Evolutionary conservation across 495 filamentous ascomycete species (phyloP), one percentile per base, ranked within the genome.

Genomic region (Talaromyces wortmannii): DNA sequence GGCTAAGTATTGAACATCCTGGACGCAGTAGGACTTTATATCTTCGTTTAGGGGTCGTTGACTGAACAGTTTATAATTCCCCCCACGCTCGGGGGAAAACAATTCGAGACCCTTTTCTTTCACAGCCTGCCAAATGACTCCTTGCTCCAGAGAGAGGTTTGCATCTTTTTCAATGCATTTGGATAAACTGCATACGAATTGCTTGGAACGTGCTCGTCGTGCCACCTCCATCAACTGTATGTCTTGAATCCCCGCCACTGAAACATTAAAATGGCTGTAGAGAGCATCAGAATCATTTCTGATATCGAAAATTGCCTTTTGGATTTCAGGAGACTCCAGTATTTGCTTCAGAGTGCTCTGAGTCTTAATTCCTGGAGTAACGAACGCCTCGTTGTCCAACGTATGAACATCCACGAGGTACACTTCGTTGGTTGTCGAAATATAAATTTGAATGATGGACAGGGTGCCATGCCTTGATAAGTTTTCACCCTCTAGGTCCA

Each of bases 201-300:
- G 63, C 55, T 54, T 66, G 7, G 52, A 18, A 15, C 53, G 55
- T 0, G 17, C 50, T 6, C 81, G 61, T 0, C 65, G 65, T 6
- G 73, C 77, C 5, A 68, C 51, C 52, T 85, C 78, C 75, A 86
- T 77, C 0, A 85, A 68, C 60, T 86, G 83, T 8, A 86, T 43
- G 55, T 84, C 81, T 2, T 72, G 36, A 1, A 83, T 56, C 0
- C 79, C 77, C 2, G 15, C 8, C 7, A 48, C 10, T 2, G 10
- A 29, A 32, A 79, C 58, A 5, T 59, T 42, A 57, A 62, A 83
- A 16, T 74, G 78, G 48, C 51, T 48, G 53, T 67, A 82, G 0
- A 86, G 59, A 2, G 81, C 81, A 55, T 85, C 78, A 0, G 82
- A 78, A 55, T 83, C 78, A 55, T 78, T 68, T 10, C 70, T 64